A percentile compares a stretch with the other conserved stretches of the same genome.
Evolutionary conservation across 768 basidiomycete genomes (phyloP).

Genomic region (Cyclocybe aegerita): DNA sequence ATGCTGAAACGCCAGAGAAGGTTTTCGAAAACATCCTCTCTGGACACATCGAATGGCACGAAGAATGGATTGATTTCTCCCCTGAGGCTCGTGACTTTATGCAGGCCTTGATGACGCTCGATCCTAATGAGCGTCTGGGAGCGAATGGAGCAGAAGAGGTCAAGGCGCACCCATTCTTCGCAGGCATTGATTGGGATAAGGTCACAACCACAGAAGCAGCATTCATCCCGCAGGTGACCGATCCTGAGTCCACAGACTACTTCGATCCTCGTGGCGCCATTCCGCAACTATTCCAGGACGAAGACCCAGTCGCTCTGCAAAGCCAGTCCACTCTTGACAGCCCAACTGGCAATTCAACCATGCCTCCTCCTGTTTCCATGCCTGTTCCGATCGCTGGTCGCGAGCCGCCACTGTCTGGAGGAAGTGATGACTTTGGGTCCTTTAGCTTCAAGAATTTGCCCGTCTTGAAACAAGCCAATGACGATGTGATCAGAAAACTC

Average conservation of each 20-base stretch:
- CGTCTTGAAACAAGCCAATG: conserved; percentile 95
- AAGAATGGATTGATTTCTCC: conserved; percentile 87
- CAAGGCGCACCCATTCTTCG: conserved; percentile 88
- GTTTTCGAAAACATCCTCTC: conserved; percentile 99
- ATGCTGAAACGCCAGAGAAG: conserved; percentile 94
- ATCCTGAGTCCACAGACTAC: conserved; percentile 99
- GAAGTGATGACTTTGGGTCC: conserved; percentile 90
- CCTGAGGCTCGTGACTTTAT: conserved; percentile 90
- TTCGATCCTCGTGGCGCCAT: conserved; percentile 96
- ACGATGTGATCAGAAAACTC: conserved; percentile 95
- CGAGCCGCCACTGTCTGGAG: conserved; percentile 51
- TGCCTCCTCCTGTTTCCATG: conserved; percentile 38
- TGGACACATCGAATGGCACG: conserved; percentile 93
- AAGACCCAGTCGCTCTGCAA: conserved; percentile 64
- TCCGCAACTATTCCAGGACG: conserved; percentile 88
- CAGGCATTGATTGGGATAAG: conserved; percentile 90
- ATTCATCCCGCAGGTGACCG: conserved; percentile 93
- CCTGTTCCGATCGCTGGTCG: conserved; percentile 39
- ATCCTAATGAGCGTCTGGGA: conserved; percentile 81
- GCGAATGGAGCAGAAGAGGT: conserved; percentile 89
- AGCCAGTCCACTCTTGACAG: conserved; percentile 49
- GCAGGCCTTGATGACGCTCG: conserved; percentile 77
- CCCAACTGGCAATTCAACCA: conserved; percentile 37
- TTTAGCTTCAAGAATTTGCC: conserved; percentile 99
- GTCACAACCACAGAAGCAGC: conserved; percentile 87